Percentiles rank a stretch among this genome's conserved stretches.
Conservation (phyloP, 441 rosid species). For the Manihot esculenta region DNA sequence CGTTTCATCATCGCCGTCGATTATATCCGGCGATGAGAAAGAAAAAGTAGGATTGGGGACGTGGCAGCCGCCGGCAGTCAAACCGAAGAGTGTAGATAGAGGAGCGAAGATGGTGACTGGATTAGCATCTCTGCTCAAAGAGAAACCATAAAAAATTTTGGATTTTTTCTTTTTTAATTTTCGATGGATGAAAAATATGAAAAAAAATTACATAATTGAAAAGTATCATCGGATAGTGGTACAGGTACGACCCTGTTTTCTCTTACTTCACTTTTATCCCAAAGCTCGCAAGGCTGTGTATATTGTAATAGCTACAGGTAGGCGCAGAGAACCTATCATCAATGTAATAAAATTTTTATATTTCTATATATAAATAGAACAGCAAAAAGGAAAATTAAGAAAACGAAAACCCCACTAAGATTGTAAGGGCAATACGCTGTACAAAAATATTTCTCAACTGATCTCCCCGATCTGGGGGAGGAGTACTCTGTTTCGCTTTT, state of each 20-base stretch:
- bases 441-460: too few species aligned
- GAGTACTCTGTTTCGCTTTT: too few species aligned
- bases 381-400: neutral
- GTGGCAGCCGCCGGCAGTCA: conserved; percentile 65
- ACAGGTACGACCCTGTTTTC: neutral
- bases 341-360: conserved; percentile 11
- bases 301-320: conserved; percentile 21
- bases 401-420: too few species aligned
- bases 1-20: conserved; percentile 22
- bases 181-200: conserved; percentile 23
- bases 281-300: conserved; percentile 20
- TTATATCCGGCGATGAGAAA: neutral
- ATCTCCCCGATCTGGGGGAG: too few species aligned
- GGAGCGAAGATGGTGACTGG: conserved; percentile 78
- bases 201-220: conserved; percentile 8
- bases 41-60: conserved; percentile 17
- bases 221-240: conserved; percentile 21
- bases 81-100: conserved; percentile 53
- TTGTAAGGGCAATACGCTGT: too few species aligned
- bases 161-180: conserved; percentile 26
- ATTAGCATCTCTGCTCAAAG: conserved; percentile 74
- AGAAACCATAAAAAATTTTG: conserved; percentile 58
- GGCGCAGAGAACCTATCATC: conserved; percentile 13
- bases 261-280: conserved; percentile 10
- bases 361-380: neutral